Conservation (phyloP, 129 eudicot genomes). For the Helianthus annuus region DNA sequence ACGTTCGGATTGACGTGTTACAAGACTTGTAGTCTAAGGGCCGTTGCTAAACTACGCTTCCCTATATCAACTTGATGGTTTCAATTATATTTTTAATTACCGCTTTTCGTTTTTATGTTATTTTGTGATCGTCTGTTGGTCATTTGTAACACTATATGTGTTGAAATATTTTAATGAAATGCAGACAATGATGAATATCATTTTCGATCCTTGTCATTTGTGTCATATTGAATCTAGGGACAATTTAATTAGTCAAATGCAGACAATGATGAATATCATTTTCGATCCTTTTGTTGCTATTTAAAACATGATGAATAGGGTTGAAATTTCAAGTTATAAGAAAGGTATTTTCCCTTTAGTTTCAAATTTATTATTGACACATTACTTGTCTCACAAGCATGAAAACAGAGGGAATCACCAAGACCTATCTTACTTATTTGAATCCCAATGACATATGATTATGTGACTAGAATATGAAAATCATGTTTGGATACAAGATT, state of each 20-base stretch:
- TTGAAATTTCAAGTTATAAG: no score
- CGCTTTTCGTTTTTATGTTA: neutral
- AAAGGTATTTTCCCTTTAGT: no score
- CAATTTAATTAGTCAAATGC: neutral
- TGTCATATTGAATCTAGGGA: neutral
- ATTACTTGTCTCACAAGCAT: no score
- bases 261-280: neutral
- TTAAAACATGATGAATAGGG: no score
- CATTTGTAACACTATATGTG: neutral
- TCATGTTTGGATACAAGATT: no score
- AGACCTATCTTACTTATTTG: no score
- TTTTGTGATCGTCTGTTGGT: neutral
- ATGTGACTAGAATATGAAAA: no score
- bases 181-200: no score
- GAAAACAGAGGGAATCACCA: no score
- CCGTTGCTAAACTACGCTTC: conserved; percentile 15
- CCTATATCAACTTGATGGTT: conserved; percentile 1
- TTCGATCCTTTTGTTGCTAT: neutral
- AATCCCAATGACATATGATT: no score
- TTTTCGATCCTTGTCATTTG: neutral
- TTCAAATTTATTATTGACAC: no score
- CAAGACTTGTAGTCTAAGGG: conserved; percentile 16
- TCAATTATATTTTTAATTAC: neutral
- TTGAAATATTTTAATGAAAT: neutral
- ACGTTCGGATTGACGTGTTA: conserved; percentile 27